Evolutionary conservation across 2,329 filamentous ascomycete species (phyloP).

Genomic region (Microdochium nivale): DNA sequence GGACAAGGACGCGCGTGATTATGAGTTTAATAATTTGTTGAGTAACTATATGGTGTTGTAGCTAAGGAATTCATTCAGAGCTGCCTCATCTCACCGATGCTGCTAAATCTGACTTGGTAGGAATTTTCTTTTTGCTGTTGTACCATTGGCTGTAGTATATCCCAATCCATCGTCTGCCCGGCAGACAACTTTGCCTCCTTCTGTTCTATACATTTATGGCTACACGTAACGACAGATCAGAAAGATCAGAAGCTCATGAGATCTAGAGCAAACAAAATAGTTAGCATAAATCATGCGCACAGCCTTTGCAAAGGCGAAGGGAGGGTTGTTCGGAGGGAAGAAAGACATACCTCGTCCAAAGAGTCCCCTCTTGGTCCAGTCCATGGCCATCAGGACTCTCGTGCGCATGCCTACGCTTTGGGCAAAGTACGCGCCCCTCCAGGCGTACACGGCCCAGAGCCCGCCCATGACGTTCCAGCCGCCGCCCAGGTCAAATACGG

Average conservation of each 20-base stretch:
- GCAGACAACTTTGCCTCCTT: background rate
- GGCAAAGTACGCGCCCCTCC: conserved; percentile 94
- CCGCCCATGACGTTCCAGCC: conserved; percentile 76
- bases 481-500: conserved; percentile 80
- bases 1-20: no score
- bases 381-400: conserved; percentile 84
- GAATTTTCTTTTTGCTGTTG: no score
- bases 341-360: conserved; percentile 84
- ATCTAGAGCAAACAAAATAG: background rate
- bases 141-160: no score
- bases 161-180: background rate
- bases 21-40: no score
- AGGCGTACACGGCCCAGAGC: conserved; percentile 87
- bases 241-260: background rate
- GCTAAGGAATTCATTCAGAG: no score
- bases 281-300: background rate
- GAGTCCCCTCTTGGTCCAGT: conserved; percentile 93
- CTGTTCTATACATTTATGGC: background rate
- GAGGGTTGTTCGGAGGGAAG: background rate
- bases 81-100: no score
- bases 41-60: no score
- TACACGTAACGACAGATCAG: background rate
- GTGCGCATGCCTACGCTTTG: conserved; percentile 93
- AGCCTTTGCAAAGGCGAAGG: no score
- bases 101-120: no score